A percentile compares a stretch with the other conserved stretches of the same genome.
Conservation (phyloP, 345 rosid genomes). For the Bruguiera gymnorhiza region DNA sequence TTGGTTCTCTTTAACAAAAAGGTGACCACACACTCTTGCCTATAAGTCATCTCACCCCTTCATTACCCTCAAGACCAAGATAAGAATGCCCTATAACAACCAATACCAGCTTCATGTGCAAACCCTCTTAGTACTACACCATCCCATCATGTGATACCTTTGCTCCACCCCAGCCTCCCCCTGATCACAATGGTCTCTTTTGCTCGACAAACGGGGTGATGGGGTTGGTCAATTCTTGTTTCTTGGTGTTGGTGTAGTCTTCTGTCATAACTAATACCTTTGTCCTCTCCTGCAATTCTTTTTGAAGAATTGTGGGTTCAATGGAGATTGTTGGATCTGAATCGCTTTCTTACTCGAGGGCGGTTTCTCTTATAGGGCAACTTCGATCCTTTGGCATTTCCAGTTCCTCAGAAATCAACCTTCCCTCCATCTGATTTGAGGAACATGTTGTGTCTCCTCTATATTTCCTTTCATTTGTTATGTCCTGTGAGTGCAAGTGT, state of each 20-base stretch:
- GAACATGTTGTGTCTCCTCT: not conserved
- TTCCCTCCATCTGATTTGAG: conserved; percentile 7
- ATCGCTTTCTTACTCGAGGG: conserved; percentile 8
- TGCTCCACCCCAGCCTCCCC: conserved; percentile 17
- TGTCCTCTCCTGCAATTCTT: not conserved
- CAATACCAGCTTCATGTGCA: conserved; percentile 13
- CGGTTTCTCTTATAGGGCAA: conserved; percentile 43
- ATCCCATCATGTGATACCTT: conserved; percentile 4
- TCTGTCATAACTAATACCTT: not conserved
- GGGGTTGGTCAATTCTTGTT: conserved; percentile 1
- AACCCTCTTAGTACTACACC: conserved; percentile 33
- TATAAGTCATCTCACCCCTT: conserved; percentile 38
- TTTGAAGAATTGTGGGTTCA: not conserved
- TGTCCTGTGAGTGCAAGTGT: not conserved
- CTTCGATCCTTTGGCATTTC: conserved; percentile 64
- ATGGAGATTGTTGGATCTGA: conserved; percentile 12
- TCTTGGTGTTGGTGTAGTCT: not conserved
- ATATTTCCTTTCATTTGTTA: not conserved
- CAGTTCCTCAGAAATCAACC: conserved; percentile 12
- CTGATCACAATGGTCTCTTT: not conserved
- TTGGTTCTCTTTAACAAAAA: conserved; percentile 17
- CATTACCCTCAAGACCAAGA: conserved; percentile 29
- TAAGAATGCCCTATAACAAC: conserved; percentile 16
- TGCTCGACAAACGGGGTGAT: not conserved
- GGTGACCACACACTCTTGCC: conserved; percentile 14